phyloP scores from a whole-genome alignment of 2,329 filamentous ascomycete species.

The Hypoxylon sp. region DNA sequence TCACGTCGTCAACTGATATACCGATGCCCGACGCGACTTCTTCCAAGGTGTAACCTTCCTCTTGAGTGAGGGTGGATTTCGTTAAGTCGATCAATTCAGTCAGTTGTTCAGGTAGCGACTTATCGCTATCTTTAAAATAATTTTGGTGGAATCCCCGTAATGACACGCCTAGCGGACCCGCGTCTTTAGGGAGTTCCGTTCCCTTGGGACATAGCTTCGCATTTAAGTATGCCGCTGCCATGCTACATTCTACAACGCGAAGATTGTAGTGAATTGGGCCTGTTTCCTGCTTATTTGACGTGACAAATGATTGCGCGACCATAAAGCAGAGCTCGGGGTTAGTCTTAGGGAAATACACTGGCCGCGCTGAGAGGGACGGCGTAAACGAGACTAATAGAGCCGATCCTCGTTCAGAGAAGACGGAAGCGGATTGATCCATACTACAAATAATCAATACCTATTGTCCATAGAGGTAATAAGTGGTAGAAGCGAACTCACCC shows the following conservation, averaged over 20 bases:
- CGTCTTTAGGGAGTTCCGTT: slow-evolving; percentile 79
- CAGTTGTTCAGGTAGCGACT: slow-evolving; percentile 76
- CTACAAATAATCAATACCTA: slow-evolving; percentile 62
- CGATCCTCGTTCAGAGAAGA: slow-evolving; percentile 88
- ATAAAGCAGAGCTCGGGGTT: slow-evolving; percentile 89
- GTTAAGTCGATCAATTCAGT: slow-evolving; percentile 78
- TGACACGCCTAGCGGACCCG: slow-evolving; percentile 84
- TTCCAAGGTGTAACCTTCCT: slow-evolving; percentile 89
- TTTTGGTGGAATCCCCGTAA: slow-evolving; percentile 89
- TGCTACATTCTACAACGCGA: slow-evolving; percentile 92
- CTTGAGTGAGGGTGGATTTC: slow-evolving; percentile 78
- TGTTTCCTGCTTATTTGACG: slow-evolving; percentile 94
- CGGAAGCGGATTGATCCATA: slow-evolving; percentile 98
- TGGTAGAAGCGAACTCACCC: slow-evolving; percentile 70
- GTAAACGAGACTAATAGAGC: slow-evolving; percentile 93
- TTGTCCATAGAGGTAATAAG: slow-evolving; percentile 33
- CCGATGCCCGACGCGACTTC: slow-evolving; percentile 83
- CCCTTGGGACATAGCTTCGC: slow-evolving; percentile 70
- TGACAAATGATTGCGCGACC: slow-evolving; percentile 94
- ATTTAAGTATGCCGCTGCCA: slow-evolving; percentile 81
- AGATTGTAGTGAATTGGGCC: slow-evolving; percentile 97
- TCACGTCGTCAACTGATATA: slow-evolving; percentile 78
- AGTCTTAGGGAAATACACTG: slow-evolving; percentile 86
- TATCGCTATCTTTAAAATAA: slow-evolving; percentile 74
- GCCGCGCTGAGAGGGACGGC: slow-evolving; percentile 80